phyloP scores from a whole-genome alignment of 805 yeast genomes.

The Saccharomyces mikatae region DNA sequence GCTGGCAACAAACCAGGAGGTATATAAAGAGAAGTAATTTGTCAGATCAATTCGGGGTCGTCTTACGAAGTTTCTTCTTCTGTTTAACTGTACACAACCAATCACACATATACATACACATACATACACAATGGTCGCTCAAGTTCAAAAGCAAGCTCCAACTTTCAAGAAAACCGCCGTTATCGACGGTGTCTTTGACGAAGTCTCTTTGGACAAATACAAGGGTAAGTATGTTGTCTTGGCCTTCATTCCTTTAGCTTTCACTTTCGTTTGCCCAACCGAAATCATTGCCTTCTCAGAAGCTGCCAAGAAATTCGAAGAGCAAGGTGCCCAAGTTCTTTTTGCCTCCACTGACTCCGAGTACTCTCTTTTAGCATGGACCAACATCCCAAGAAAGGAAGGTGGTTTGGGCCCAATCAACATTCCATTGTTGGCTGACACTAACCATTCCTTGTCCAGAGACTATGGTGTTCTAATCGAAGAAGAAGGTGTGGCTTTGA shows the following conservation, averaged over 20 bases:
- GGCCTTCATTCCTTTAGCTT: conserved; percentile 97
- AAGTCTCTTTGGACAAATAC: conserved; percentile 87
- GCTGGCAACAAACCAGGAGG: not conserved
- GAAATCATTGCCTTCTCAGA: conserved; percentile 98
- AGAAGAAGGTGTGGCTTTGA: conserved; percentile 93
- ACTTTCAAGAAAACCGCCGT: conserved; percentile 94
- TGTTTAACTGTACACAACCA: not conserved
- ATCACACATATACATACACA: conserved; percentile 2
- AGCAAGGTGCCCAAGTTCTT: conserved; percentile 77
- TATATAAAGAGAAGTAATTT: not conserved
- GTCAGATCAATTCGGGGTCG: not conserved
- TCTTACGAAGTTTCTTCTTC: not conserved
- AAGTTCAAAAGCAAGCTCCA: conserved; percentile 95
- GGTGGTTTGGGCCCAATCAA: conserved; percentile 96
- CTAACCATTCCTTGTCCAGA: conserved; percentile 87
- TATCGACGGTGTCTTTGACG: conserved; percentile 92
- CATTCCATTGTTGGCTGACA: conserved; percentile 93
- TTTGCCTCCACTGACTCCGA: conserved; percentile 98
- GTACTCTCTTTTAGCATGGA: conserved; percentile 96
- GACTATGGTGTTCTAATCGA: conserved; percentile 97
- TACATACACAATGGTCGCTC: conserved; percentile 62
- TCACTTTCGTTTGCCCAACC: conserved; percentile 99
- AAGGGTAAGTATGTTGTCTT: conserved; percentile 96
- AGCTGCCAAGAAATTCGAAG: conserved; percentile 83
- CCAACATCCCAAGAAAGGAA: conserved; percentile 89